These are phyloP conservation scores for Phytophthora ohioensis DNA, from an alignment of 352 stramenopile genomes.

Conservation along the genomic window DNA sequence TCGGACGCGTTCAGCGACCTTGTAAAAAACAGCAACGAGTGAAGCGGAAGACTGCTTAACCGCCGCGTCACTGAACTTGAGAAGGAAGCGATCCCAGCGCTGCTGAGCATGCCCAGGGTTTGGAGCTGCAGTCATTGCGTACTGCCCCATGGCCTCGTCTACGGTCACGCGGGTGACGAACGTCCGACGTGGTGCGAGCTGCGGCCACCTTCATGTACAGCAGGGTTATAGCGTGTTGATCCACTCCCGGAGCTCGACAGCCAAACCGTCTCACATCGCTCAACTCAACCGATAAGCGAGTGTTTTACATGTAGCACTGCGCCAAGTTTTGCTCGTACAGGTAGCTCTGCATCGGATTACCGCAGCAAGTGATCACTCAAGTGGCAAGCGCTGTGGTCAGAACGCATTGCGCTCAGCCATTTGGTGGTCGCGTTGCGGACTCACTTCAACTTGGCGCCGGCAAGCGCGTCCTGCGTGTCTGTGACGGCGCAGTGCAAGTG, in stretches of 20 bases:
- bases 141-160: background rate
- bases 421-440: background rate
- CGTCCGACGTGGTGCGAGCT: background rate
- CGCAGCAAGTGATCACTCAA: background rate
- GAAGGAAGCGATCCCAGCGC: too few relatives aligned
- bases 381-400: too few relatives aligned
- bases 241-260: background rate
- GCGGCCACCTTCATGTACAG: background rate
- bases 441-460: background rate
- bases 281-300: too few relatives aligned
- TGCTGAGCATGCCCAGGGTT: too few relatives aligned
- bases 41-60: too few relatives aligned
- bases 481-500: background rate
- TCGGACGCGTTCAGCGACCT: too few relatives aligned
- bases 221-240: background rate
- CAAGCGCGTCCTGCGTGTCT: conserved; percentile 1
- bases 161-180: conserved; percentile 1
- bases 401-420: too few relatives aligned
- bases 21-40: too few relatives aligned
- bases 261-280: too few relatives aligned
- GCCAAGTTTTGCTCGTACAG: background rate
- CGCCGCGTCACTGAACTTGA: too few relatives aligned
- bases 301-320: background rate
- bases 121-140: background rate
- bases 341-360: too few relatives aligned